Base-by-base conservation (phyloP, 2,329 filamentous ascomycete species). In the Microdochium paspali region DNA sequence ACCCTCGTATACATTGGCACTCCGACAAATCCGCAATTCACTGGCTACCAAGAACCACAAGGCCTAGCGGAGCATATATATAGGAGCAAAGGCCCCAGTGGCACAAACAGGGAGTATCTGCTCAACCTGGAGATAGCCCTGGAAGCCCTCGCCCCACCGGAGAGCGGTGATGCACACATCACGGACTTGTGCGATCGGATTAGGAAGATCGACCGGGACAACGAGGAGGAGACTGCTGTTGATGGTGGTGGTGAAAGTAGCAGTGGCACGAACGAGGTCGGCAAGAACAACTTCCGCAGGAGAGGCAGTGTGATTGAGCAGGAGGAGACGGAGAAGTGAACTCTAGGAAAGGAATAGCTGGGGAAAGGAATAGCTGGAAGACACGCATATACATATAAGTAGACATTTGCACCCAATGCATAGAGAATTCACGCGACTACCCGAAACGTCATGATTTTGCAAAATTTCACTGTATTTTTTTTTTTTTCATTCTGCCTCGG, bases 1-100 rank as follows among this genome's bases (percentile, higher is more conserved):
- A 74, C 77, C 50, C 78, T 96, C 52, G 88, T 95, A 2, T 98
- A 98, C 65, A 97, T 98, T 60, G 93, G 93, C 21, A 86, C 94
- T 2, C 93, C 93, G 0, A 81, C 85, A 43, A 98, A 98, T 60
- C 85, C 88, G 47, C 93, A 97, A 65, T 98, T 98, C 60, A 74
- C 90, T 31, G 89, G 88, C 0, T 82, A 84, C 0, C 90, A 95
- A 61, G 84, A 93, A 47, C 85, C 87, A 1, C 79, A 89, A 58
- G 64, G 70, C 39, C 76, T 97, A 45, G 90, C 91, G 23, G 77
- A 81, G 65, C 87, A 91, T 65, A 97, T 98, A 57, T 76, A 82
- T 56, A 70, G 70, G 44, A 89, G 87, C 57, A 66, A 72, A 35
- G 93, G 93, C 0, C 87, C 90, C 23, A 96, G 90, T 66, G 93